Evolutionary conservation across 1,139 yeast genomes (phyloP).

Genomic region (Pichia sp.): DNA sequence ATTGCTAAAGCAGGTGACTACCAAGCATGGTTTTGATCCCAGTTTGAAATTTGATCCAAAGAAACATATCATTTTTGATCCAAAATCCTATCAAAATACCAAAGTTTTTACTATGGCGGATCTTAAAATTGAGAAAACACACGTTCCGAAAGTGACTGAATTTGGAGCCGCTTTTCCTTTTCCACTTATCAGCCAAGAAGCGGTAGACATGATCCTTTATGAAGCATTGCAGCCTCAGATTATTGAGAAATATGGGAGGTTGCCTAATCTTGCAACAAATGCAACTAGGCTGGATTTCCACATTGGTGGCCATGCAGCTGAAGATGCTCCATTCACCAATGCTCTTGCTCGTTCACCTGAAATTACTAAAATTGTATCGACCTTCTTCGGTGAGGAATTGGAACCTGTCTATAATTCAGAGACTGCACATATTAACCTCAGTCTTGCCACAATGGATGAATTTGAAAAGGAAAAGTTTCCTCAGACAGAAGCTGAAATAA

Average conservation of each 20-base stretch:
- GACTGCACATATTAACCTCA: constrained; percentile 34
- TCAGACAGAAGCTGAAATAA: constrained; percentile 19
- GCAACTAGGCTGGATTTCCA: constrained; percentile 34
- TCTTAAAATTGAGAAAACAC: constrained; percentile 31
- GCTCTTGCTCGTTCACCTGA: constrained; percentile 18
- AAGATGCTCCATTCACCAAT: constrained; percentile 32
- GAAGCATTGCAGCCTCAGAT: constrained; percentile 32
- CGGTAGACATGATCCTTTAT: constrained; percentile 35
- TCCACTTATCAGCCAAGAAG: constrained; percentile 34
- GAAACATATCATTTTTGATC: constrained; percentile 41
- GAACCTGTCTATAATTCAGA: constrained; percentile 32
- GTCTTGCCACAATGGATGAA: constrained; percentile 29
- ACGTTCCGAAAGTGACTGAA: constrained; percentile 30
- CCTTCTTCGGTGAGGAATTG: constrained; percentile 30
- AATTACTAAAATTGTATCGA: constrained; percentile 22
- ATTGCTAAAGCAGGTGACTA: no score
- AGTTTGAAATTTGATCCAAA: constrained; percentile 39
- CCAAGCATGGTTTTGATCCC: constrained; percentile 22
- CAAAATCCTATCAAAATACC: constrained; percentile 35
- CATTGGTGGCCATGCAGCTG: constrained; percentile 15
- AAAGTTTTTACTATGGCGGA: constrained; percentile 42
- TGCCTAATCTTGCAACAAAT: constrained; percentile 32
- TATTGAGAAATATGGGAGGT: constrained; percentile 30
- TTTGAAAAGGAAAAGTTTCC: constrained; percentile 13
- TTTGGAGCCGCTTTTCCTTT: constrained; percentile 35